Evolutionary conservation across 2,329 filamentous ascomycete genomes (phyloP).

Genomic region (Sordariomycetes sp.): DNA sequence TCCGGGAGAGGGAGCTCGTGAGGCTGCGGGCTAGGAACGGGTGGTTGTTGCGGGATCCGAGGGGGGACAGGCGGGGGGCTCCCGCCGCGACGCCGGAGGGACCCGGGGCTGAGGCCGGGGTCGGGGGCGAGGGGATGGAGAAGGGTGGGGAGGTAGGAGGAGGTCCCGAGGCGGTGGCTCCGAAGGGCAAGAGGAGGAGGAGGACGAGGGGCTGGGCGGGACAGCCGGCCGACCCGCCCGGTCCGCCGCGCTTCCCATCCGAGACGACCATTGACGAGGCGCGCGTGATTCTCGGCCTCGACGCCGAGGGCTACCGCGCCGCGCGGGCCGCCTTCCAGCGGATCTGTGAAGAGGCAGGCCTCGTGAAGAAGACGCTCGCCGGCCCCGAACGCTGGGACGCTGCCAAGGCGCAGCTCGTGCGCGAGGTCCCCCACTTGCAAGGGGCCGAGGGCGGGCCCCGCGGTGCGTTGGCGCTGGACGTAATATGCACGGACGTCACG

Average conservation of each 20-base stretch:
- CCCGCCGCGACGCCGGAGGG: neutral
- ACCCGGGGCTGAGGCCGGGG: neutral
- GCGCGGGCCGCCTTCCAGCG: constrained; percentile 53
- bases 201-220: constrained; percentile 56
- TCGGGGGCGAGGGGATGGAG: too few species aligned
- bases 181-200: constrained; percentile 7
- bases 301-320: constrained; percentile 47
- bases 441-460: constrained; percentile 36
- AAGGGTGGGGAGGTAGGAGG: too few species aligned
- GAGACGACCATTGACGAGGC: constrained; percentile 74
- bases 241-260: constrained; percentile 63
- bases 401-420: constrained; percentile 53
- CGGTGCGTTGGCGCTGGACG: constrained; percentile 52
- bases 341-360: constrained; percentile 53
- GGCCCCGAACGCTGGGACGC: constrained; percentile 62
- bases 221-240: constrained; percentile 52
- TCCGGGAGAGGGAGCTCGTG: constrained; percentile 59
- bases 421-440: constrained; percentile 50
- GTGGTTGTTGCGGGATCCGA: constrained; percentile 50
- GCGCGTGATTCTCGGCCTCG: constrained; percentile 54
- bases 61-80: constrained; percentile 33
- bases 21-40: constrained; percentile 56
- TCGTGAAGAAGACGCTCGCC: constrained; percentile 65
- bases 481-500: constrained; percentile 70
- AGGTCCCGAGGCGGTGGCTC: neutral